Percentiles rank a stretch among this genome's conserved stretches.
Conservation (phyloP, 164 flowering plant genomes). For the Santalum album region DNA sequence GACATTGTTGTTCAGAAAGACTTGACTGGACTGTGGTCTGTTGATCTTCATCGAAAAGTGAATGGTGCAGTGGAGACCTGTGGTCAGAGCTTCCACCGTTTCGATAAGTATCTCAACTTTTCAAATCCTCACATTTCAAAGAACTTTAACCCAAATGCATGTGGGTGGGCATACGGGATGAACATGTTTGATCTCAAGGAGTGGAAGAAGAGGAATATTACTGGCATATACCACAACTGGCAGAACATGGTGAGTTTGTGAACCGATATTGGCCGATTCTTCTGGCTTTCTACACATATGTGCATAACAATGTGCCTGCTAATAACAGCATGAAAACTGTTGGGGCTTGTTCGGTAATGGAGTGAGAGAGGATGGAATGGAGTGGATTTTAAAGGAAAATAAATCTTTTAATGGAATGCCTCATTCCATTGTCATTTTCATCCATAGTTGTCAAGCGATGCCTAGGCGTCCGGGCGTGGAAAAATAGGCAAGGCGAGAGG, state of each 20-base stretch:
- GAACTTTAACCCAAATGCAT: constrained; percentile 90
- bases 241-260: constrained; percentile 72
- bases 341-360: too few species aligned
- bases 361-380: too few species aligned
- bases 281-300: too few species aligned
- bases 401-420: too few species aligned
- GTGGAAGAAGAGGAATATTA: constrained; percentile 95
- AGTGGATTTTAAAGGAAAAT: too few species aligned
- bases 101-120: constrained; percentile 93
- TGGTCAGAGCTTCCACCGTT: constrained; percentile 95
- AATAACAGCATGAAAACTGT: too few species aligned
- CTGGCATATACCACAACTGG: constrained; percentile 99
- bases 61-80: constrained; percentile 99
- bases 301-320: too few species aligned
- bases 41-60: constrained; percentile 90
- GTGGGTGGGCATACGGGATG: constrained; percentile 99
- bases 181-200: constrained; percentile 85
- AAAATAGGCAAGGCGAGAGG: too few species aligned
- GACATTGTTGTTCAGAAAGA: constrained; percentile 98
- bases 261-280: too few species aligned
- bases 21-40: constrained; percentile 79
- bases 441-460: too few species aligned
- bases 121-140: constrained; percentile 83
- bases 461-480: too few species aligned
- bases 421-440: too few species aligned